Conservation (phyloP, 2,329 filamentous ascomycete species). For the Trichoderma guizhouense region DNA sequence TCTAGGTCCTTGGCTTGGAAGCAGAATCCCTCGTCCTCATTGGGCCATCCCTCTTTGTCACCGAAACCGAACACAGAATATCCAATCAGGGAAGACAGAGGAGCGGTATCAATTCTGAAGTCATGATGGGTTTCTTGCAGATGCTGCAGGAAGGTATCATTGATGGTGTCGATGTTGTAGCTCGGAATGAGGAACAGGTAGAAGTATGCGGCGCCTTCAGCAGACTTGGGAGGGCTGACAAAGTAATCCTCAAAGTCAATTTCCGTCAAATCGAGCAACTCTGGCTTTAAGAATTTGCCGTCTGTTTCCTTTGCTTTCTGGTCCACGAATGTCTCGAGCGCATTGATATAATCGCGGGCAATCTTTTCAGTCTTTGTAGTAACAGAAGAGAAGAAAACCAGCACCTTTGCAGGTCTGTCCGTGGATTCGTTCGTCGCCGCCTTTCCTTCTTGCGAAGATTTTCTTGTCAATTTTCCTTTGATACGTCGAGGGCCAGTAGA, state of each 20-base stretch:
- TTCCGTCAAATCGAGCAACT: conserved; percentile 75
- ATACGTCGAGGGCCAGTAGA: conserved; percentile 47
- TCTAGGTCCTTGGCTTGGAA: conserved; percentile 88
- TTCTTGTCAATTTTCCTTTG: conserved; percentile 41
- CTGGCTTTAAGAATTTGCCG: conserved; percentile 51
- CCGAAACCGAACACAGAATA: conserved; percentile 95
- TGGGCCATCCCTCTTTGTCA: conserved; percentile 87
- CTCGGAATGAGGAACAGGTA: conserved; percentile 85
- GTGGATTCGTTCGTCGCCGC: conserved; percentile 28
- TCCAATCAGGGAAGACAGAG: conserved; percentile 71
- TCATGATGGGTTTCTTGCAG: conserved; percentile 92
- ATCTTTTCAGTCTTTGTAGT: conserved; percentile 78
- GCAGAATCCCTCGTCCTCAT: conserved; percentile 86
- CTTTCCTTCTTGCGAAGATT: conserved; percentile 27
- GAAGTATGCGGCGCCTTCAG: conserved; percentile 60
- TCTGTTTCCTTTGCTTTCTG: conserved; percentile 40
- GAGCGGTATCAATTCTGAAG: conserved; percentile 89
- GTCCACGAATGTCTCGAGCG: conserved; percentile 51
- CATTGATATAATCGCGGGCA: conserved; percentile 60
- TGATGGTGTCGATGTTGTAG: conserved; percentile 92
- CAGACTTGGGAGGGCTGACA: conserved; percentile 65
- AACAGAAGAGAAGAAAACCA: conserved; percentile 87
- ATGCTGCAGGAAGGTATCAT: conserved; percentile 83
- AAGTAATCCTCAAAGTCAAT: conserved; percentile 94
- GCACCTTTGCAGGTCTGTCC: conserved; percentile 58